Evolutionary conservation across 2,329 filamentous ascomycete genomes (phyloP), one percentile per base, ranked within the genome.

Genomic region (Pseudopithomyces chartarum): DNA sequence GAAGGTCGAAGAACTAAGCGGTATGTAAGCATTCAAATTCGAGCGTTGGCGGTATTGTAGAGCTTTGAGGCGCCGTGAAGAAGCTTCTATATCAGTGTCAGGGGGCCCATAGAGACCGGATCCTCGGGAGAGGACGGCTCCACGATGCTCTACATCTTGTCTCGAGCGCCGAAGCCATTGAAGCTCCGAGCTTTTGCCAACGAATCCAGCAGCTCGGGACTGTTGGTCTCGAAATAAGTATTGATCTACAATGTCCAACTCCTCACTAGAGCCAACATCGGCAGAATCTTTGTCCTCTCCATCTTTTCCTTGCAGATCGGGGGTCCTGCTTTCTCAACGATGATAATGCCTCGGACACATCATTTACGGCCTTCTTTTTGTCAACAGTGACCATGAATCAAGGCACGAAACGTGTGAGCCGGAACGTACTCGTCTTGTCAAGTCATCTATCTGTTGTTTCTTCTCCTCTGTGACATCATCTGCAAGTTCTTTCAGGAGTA

Each of bases 1-100:
- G 42, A 63, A 70, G 48, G 49, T 69, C 15, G 52, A 57, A 8
- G 32, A 8, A 13, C 32, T 34, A 13, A 13, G 7, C 7, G 32
- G 32, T 13, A 34, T 8, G 32, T 7, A 13, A 8, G 32, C 32
- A 13, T 34, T 34, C 7, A 34, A 34, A 34, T 34, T 13, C 7
- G 13, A 13, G 7, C 13, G 7, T 34, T 34, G 32, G 32, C 32
- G 32, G 7, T 7, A 8, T 34, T 34, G 32, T 13, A 34, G 7
- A 34, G 32, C 32, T 13, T 34, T 34, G 7, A 34, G 7, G 32
- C 32, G 32, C 32, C 13, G 32, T 13, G 13, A 34, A 13, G 32
- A 7, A 7, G 32, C 32, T 13, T 34, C 32, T 7, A 13, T 8
- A 13, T 34, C 13, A 13, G 7, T 13, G 7, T 13, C 32, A 34